Base-by-base conservation (phyloP, 805 yeast species). In the Candida insectorum region DNA sequence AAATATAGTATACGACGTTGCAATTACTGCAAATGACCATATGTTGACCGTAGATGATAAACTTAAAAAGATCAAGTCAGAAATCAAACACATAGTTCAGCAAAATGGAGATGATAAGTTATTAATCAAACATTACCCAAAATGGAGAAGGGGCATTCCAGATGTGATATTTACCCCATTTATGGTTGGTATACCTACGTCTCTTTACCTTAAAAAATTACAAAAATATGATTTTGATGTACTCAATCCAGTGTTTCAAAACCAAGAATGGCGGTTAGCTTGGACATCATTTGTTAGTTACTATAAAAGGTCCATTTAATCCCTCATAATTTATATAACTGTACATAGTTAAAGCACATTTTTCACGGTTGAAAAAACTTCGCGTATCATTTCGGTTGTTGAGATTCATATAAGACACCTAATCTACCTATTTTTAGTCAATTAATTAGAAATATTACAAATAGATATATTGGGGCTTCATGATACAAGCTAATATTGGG, bases 1-100 rank as follows among this genome's bases (percentile, higher is more conserved):
- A 39, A 77, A 80, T 47, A 75, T 79, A 6, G 65, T 83, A 1
- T 86, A 72, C 48, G 85, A 80, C 29, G 73, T 81, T 4, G 85
- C 93, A 2, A 76, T 81, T 4, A 60, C 71, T 1, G 93, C 95
- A 3, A 85, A 86, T 56, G 95, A 85, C 52, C 95, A 85, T 54
- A 49, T 86, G 3, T 53, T 85, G 4, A 65, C 88, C 1, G 87
- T 93, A 1, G 63, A 83, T 31, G 54, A 62, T n/a, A 75, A 82
- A 44, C 52, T 81, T 16, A 39, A 45, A 1, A 51, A 62, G 20
- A 53, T 73, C 10, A 61, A 58, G 34, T 40, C 38, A 3, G 67
- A 62, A 12, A 65, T 76, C n/a, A 42, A 44, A 1, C 43, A 52
- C 1, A 44, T 61, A 1, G 54, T 68, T 4, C 31, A 31, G 4